Conservation (phyloP, 2,329 filamentous ascomycete genomes). For the Neurospora crassa region DNA sequence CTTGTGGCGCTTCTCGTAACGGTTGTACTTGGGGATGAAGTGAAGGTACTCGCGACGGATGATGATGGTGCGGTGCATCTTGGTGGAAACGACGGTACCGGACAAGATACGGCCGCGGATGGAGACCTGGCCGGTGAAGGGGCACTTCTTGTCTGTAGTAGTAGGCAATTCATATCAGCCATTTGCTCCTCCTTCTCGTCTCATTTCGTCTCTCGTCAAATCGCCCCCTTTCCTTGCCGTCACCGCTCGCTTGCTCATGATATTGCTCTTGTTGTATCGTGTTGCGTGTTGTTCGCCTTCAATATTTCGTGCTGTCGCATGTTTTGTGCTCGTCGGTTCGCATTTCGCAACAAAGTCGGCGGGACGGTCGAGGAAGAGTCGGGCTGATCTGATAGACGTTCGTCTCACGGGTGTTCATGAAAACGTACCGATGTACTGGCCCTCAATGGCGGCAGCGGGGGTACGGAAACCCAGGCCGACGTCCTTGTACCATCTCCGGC, state of each 20-base stretch:
- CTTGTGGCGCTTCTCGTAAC: slow-evolving; percentile 99
- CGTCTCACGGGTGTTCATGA: slow-evolving; percentile 4
- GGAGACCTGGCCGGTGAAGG: slow-evolving; percentile 97
- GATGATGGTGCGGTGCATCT: slow-evolving; percentile 99
- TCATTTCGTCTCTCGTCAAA: background rate
- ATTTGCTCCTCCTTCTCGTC: background rate
- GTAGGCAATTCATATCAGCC: background rate
- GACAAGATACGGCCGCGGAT: slow-evolving; percentile 99
- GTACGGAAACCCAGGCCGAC: slow-evolving; percentile 98
- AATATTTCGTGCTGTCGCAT: background rate
- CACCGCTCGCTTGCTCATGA: background rate
- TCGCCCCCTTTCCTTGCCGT: background rate
- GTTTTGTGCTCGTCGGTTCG: background rate
- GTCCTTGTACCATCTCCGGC: slow-evolving; percentile 94
- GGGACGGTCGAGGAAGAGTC: background rate
- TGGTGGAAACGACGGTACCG: slow-evolving; percentile 97
- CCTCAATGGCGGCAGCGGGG: slow-evolving; percentile 97
- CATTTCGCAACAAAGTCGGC: slow-evolving; percentile 1
- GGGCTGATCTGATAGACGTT: background rate
- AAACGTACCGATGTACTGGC: slow-evolving; percentile 93
- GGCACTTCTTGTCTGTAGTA: slow-evolving; percentile 98
- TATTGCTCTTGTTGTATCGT: background rate
- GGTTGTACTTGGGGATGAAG: slow-evolving; percentile 98
- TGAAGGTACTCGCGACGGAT: slow-evolving; percentile 99
- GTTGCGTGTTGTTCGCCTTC: background rate